Evolutionary conservation across 305 asterid species (phyloP).

Genomic region (Rubia occidens): DNA sequence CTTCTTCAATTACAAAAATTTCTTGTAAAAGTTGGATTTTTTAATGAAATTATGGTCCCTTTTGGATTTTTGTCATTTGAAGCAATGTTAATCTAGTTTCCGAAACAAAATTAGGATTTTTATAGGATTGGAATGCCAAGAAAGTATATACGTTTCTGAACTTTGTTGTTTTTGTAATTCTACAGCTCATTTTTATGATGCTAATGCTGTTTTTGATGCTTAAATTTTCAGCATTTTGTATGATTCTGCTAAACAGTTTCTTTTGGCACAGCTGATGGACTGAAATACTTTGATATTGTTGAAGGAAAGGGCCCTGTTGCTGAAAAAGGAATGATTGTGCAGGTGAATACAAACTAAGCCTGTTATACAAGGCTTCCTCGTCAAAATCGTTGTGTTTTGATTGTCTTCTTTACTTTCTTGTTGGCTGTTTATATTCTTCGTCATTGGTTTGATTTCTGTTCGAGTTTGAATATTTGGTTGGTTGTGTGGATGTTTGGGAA

Average conservation of each 20-base stretch:
- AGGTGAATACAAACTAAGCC: constrained; percentile 30
- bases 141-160: neutral
- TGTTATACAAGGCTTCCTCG: neutral
- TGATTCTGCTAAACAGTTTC: constrained; percentile 17
- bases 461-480: too few relatives aligned
- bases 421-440: too few relatives aligned
- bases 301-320: constrained; percentile 89
- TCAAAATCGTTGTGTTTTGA: too few relatives aligned
- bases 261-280: constrained; percentile 63
- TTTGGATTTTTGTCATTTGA: neutral
- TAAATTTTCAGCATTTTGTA: constrained; percentile 4
- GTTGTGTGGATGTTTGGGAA: neutral
- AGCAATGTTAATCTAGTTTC: neutral
- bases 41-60: neutral
- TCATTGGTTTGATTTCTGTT: too few relatives aligned
- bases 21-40: too few relatives aligned
- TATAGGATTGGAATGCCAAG: neutral
- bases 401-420: too few relatives aligned
- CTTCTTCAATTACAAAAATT: too few relatives aligned
- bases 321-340: constrained; percentile 64
- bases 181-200: neutral
- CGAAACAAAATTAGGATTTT: neutral
- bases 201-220: neutral
- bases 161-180: neutral
- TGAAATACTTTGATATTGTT: constrained; percentile 65